These are phyloP conservation scores for Plasmodium vivax DNA, from an alignment of 169 alveolate species.

Conservation along the genomic window DNA sequence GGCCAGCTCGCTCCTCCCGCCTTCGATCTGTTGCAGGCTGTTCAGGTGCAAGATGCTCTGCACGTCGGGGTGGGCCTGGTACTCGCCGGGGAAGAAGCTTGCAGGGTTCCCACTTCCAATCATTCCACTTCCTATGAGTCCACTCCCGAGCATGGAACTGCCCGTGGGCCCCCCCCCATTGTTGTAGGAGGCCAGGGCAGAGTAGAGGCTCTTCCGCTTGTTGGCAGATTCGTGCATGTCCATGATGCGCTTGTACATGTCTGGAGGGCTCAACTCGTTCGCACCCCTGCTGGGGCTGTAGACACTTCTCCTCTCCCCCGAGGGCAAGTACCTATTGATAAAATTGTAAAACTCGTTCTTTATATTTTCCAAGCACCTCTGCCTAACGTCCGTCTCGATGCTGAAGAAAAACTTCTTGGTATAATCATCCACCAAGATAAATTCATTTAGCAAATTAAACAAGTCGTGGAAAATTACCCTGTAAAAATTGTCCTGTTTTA, in stretches of 20 bases:
- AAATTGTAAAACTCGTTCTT: slow-evolving; percentile 61
- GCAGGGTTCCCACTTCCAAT: neutral
- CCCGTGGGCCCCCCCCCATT: neutral
- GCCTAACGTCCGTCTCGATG: slow-evolving; percentile 53
- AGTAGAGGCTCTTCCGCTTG: neutral
- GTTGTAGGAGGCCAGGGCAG: neutral
- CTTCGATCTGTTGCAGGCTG: neutral
- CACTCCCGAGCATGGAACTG: no score
- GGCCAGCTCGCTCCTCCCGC: neutral
- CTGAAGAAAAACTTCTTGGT: slow-evolving; percentile 57
- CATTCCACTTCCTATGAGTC: no score
- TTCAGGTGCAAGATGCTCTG: neutral
- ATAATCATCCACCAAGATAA: slow-evolving; percentile 70
- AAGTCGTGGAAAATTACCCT: slow-evolving; percentile 50
- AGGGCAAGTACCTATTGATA: slow-evolving; percentile 21
- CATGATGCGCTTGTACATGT: neutral
- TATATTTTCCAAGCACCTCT: slow-evolving; percentile 52
- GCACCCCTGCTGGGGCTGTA: neutral
- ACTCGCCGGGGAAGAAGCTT: neutral
- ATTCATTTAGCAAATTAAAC: slow-evolving; percentile 53
- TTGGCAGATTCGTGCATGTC: neutral
- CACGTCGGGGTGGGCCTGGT: neutral
- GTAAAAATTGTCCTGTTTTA: slow-evolving; percentile 49
- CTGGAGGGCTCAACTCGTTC: neutral
- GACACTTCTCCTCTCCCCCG: slow-evolving; percentile 18